Evolutionary conservation across 2,329 filamentous ascomycete genomes (phyloP).

Genomic region (Intubia oerlemansii): DNA sequence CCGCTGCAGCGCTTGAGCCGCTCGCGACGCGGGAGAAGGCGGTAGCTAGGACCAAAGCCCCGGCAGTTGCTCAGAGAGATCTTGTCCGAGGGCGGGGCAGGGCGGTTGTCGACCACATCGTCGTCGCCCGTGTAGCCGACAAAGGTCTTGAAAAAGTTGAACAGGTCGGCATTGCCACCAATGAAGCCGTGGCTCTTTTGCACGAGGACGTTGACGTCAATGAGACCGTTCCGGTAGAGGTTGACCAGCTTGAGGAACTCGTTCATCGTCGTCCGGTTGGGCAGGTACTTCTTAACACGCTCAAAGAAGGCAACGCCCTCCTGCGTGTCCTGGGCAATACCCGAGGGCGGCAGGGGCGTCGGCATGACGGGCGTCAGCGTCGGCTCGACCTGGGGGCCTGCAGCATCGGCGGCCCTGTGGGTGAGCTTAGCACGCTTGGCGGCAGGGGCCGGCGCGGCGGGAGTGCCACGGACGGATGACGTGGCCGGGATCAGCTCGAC

Average conservation of each 20-base stretch:
- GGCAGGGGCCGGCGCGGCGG: conserved; percentile 12
- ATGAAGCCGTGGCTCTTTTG: conserved; percentile 74
- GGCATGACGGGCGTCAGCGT: conserved; percentile 77
- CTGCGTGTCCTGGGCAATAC: conserved; percentile 48
- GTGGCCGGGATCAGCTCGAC: conserved; percentile 17
- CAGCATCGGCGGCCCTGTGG: conserved; percentile 39
- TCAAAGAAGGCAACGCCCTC: conserved; percentile 93
- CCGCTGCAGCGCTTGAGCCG: conserved; percentile 82
- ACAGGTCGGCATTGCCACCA: conserved; percentile 71
- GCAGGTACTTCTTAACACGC: conserved; percentile 85
- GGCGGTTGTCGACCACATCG: conserved; percentile 57
- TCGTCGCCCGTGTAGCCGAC: conserved; percentile 60
- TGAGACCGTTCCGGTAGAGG: conserved; percentile 79
- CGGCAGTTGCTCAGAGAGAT: conserved; percentile 93
- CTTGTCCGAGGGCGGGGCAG: conserved; percentile 52
- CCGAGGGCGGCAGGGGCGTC: conserved; percentile 61
- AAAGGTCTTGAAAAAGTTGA: conserved; percentile 71
- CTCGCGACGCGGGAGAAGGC: conserved; percentile 70
- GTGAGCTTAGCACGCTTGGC: conserved; percentile 54
- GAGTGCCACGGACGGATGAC: conserved; percentile 15
- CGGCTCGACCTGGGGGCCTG: conserved; percentile 51
- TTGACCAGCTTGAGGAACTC: conserved; percentile 97
- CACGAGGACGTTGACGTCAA: conserved; percentile 65
- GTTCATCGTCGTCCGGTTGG: conserved; percentile 78
- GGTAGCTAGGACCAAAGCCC: conserved; percentile 87